Conservation (phyloP, 2,329 filamentous ascomycete species). For the Fusarium dimerum region DNA sequence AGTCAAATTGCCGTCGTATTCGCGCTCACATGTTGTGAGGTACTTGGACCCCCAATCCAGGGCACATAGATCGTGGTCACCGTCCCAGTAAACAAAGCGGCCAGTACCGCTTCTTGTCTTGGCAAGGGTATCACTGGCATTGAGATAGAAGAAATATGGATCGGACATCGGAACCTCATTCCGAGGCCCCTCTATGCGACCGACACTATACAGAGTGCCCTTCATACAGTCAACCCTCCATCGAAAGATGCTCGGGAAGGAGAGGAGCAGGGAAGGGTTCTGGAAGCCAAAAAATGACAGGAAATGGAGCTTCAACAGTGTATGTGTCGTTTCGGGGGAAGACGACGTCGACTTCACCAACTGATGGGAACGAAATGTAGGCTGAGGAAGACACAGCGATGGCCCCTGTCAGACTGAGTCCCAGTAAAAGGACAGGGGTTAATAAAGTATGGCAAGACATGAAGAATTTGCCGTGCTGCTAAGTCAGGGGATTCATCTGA, state of each 20-base stretch:
- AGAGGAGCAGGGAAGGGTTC: conserved; percentile 12
- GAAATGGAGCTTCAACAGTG: conserved; percentile 15
- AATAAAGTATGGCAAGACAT: too few species aligned
- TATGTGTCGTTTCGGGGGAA: conserved; percentile 17
- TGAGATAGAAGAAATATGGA: conserved; percentile 11
- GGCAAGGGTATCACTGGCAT: conserved; percentile 7
- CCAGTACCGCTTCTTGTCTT: conserved; percentile 9
- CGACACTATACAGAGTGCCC: conserved; percentile 10
- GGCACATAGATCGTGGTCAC: conserved; percentile 9
- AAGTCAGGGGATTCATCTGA: too few species aligned
- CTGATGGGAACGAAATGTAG: conserved; percentile 10
- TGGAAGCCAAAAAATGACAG: conserved; percentile 17
- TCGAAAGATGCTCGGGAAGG: conserved; percentile 10
- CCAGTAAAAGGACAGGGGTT: too few species aligned
- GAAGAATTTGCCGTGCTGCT: too few species aligned
- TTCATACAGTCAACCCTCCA: conserved; percentile 11
- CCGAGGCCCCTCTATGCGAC: conserved; percentile 5
- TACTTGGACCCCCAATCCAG: conserved; percentile 12
- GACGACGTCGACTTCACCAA: conserved; percentile 15
- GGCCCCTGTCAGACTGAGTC: background rate
- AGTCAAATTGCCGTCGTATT: conserved; percentile 5
- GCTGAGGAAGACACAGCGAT: conserved; percentile 2
- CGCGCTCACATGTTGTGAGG: conserved; percentile 10
- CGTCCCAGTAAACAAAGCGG: conserved; percentile 13
- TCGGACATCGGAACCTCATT: conserved; percentile 3